These are phyloP conservation scores for Rugiboletus extremiorientalis DNA, from an alignment of 1,284 basidiomycete species.

Conservation along the genomic window DNA sequence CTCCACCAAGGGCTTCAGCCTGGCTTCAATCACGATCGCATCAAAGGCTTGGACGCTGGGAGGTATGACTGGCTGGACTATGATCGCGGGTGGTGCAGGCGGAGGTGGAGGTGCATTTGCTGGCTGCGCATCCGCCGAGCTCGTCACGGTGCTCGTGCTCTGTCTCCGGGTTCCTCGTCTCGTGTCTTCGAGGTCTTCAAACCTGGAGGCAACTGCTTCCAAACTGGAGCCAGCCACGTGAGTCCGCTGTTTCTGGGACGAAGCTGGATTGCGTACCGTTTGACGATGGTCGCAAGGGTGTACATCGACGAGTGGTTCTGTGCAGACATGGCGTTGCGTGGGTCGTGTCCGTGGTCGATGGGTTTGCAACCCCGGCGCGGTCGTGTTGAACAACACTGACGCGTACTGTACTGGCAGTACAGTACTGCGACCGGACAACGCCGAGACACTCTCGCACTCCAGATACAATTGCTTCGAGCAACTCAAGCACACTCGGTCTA, in stretches of 20 bases:
- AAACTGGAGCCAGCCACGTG: constrained; percentile 46
- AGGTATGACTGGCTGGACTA: constrained; percentile 44
- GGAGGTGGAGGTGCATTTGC: constrained; percentile 40
- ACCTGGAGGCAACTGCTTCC: constrained; percentile 91
- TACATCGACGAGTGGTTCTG: constrained; percentile 53
- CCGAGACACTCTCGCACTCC: neutral
- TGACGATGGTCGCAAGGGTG: constrained; percentile 78
- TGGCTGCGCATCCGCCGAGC: constrained; percentile 37
- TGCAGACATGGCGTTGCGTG: constrained; percentile 22
- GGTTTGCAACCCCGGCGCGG: neutral
- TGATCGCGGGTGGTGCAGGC: constrained; percentile 38
- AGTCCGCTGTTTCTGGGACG: neutral
- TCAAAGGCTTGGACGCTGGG: constrained; percentile 74
- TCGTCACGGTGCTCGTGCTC: constrained; percentile 28
- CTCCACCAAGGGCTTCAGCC: constrained; percentile 72
- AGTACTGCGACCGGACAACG: constrained; percentile 18
- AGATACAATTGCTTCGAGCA: neutral
- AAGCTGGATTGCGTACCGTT: constrained; percentile 55
- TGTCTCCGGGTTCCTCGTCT: constrained; percentile 36
- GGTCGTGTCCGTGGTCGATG: neutral
- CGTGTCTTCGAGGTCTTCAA: constrained; percentile 82
- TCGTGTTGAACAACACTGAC: neutral
- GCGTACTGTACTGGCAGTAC: neutral
- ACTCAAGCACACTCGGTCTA: neutral
- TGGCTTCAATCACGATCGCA: constrained; percentile 68